Evolutionary conservation across 1,139 yeast genomes (phyloP).

Genomic region (Pichia sp.): DNA sequence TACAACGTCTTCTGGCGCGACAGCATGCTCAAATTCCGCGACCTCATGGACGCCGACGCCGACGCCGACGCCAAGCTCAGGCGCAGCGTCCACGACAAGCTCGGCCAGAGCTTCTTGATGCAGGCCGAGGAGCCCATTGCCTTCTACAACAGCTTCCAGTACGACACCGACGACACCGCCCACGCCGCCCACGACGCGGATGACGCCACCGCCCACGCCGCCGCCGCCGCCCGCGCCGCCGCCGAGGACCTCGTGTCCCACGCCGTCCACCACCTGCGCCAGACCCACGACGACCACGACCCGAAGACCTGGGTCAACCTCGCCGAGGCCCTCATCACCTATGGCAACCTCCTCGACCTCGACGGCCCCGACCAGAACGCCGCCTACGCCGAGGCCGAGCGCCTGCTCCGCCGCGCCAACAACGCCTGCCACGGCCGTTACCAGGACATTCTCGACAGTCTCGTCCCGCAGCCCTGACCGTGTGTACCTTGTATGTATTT

Average conservation of each 20-base stretch:
- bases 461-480: constrained; percentile 19
- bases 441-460: constrained; percentile 52
- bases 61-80: constrained; percentile 16
- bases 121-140: constrained; percentile 59
- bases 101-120: constrained; percentile 60
- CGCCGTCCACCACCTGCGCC: constrained; percentile 55
- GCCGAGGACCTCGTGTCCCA: constrained; percentile 48
- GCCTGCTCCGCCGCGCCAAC: constrained; percentile 57
- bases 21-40: constrained; percentile 42
- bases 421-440: constrained; percentile 73
- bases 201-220: constrained; percentile 8
- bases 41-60: constrained; percentile 29
- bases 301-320: constrained; percentile 77
- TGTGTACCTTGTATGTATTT: no score
- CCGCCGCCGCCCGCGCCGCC: constrained; percentile 41
- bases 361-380: constrained; percentile 64
- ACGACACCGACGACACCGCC: constrained; percentile 44
- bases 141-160: constrained; percentile 53
- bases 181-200: constrained; percentile 30
- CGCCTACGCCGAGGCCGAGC: constrained; percentile 64
- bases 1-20: constrained; percentile 56
- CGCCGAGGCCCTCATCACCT: constrained; percentile 78
- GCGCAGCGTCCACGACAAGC: constrained; percentile 34
- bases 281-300: constrained; percentile 64
- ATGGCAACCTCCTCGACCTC: constrained; percentile 67